These are phyloP conservation scores for Plasmodium gallinaceum DNA, from an alignment of 169 alveolate species.

Conservation along the genomic window DNA sequence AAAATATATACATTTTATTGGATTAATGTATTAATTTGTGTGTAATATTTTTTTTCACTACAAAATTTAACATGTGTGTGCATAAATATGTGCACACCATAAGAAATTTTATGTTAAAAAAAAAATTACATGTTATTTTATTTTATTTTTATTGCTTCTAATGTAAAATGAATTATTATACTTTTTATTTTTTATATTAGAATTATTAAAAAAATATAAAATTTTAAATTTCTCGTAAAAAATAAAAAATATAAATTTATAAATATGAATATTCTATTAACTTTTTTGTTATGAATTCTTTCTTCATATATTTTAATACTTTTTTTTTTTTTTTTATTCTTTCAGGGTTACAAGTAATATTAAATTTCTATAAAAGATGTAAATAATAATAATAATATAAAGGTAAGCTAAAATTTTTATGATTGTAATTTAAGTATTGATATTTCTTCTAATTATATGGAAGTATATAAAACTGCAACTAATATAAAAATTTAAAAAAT, in stretches of 20 bases:
- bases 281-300: constrained; percentile 17
- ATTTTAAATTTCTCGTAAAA: not conserved
- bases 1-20: not conserved
- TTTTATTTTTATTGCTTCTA: constrained; percentile 23
- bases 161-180: constrained; percentile 11
- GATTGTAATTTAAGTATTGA: too few relatives aligned
- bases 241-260: constrained; percentile 13
- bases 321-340: constrained; percentile 16
- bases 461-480: not conserved
- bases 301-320: constrained; percentile 30
- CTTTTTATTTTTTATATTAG: constrained; percentile 23
- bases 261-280: not conserved
- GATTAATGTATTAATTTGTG: not conserved
- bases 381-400: not conserved
- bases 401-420: not conserved
- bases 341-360: constrained; percentile 9
- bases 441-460: too few relatives aligned
- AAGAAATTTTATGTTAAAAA: constrained; percentile 8
- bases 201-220: constrained; percentile 13
- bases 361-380: constrained; percentile 19
- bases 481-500: not conserved
- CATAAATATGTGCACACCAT: constrained; percentile 51
- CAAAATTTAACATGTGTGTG: constrained; percentile 28
- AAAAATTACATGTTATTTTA: not conserved
- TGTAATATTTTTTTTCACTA: constrained; percentile 9